A percentile compares a stretch with the other conserved stretches of the same genome.
These are phyloP conservation scores for Achaetomiella virescens DNA, from an alignment of 495 filamentous ascomycete genomes.

Conservation along the genomic window DNA sequence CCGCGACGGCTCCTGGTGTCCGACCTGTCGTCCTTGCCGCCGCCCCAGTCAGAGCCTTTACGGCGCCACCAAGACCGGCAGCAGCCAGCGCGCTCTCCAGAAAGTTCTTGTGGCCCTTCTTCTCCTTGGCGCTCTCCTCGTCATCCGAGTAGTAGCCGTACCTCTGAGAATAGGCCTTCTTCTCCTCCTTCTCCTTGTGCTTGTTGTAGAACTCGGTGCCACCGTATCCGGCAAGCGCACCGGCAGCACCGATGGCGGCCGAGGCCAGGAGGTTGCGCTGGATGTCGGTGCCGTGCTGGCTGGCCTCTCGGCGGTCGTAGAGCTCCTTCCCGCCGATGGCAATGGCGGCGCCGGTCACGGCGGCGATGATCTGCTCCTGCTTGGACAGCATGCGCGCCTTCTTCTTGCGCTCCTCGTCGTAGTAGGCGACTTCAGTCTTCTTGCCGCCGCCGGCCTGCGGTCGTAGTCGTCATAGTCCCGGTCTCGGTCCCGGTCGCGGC, in stretches of 20 bases:
- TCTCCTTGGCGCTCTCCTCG: conserved; percentile 43
- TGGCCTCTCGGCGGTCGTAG: conserved; percentile 49
- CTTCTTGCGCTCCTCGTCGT: conserved; percentile 44
- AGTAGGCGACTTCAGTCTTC: conserved; percentile 26
- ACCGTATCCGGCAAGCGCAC: conserved; percentile 49
- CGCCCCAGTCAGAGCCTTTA: conserved; percentile 43
- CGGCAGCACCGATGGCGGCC: conserved; percentile 49
- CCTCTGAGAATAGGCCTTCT: conserved; percentile 38
- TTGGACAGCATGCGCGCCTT: conserved; percentile 44
- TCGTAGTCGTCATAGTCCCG: conserved; percentile 44
- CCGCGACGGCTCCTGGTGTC: conserved; percentile 47
- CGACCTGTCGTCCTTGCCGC: conserved; percentile 45
- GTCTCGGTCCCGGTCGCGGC: conserved; percentile 35
- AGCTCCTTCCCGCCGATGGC: conserved; percentile 51
- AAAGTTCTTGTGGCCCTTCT: conserved; percentile 60
- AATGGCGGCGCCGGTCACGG: conserved; percentile 45
- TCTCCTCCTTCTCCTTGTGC: conserved; percentile 42
- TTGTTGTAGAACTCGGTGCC: conserved; percentile 52
- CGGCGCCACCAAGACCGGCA: conserved; percentile 60
- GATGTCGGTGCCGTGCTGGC: conserved; percentile 36
- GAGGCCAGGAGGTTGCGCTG: conserved; percentile 47
- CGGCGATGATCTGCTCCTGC: conserved; percentile 55
- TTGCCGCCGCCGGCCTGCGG: conserved; percentile 30
- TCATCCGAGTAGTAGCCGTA: conserved; percentile 50
- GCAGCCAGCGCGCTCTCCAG: conserved; percentile 63